These are phyloP conservation scores for Cornus suecica DNA, from an alignment of 148 eudicot species.

Conservation along the genomic window DNA sequence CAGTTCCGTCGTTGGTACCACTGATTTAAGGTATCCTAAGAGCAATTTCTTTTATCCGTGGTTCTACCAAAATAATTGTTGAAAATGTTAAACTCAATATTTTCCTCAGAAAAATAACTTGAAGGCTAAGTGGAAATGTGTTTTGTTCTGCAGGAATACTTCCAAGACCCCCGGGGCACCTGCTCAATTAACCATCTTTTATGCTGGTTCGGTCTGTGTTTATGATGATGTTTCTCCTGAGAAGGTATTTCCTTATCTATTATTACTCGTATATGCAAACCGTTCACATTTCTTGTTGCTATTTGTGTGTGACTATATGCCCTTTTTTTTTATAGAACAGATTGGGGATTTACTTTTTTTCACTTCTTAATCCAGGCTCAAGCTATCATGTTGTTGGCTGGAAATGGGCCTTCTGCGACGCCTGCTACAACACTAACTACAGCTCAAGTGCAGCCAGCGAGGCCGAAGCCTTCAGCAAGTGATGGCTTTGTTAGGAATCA, in stretches of 20 bases:
- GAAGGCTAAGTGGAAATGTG: background rate
- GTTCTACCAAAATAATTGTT: background rate
- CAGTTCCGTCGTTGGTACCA: conserved; percentile 58
- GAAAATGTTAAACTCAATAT: background rate
- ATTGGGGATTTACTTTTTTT: background rate
- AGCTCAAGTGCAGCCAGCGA: conserved; percentile 27
- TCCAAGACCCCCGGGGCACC: conserved; percentile 39
- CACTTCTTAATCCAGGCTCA: conserved; percentile 50
- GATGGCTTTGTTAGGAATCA: conserved; percentile 23
- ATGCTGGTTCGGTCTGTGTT: conserved; percentile 73
- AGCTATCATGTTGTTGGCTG: conserved; percentile 82
- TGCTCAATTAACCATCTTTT: conserved; percentile 76
- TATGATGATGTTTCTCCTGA: conserved; percentile 68
- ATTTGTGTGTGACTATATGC: background rate
- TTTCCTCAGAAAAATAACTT: background rate
- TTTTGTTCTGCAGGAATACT: conserved; percentile 39
- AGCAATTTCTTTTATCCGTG: background rate
- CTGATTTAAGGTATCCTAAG: conserved; percentile 54
- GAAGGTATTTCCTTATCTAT: conserved; percentile 36
- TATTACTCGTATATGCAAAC: background rate
- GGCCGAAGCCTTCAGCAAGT: conserved; percentile 12
- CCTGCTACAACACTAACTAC: conserved; percentile 18
- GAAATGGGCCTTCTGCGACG: conserved; percentile 45
- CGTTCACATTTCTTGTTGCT: background rate
- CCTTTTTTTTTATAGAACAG: background rate